Evolutionary conservation across 2,329 filamentous ascomycete species (phyloP).

Genomic region (Huntiella decipiens): DNA sequence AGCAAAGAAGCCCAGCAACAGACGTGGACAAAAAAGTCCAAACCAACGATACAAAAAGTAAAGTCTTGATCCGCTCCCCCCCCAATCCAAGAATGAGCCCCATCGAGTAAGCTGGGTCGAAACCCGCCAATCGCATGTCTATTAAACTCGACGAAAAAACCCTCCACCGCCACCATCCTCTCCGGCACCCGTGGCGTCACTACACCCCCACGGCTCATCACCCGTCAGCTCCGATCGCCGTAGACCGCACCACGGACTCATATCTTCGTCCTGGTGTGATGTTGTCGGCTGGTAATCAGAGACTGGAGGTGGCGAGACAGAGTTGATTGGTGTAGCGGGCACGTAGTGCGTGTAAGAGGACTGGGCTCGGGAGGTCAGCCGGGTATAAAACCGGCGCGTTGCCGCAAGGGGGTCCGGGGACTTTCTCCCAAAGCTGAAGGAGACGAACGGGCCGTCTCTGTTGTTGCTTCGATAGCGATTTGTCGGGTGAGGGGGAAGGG

Average conservation of each 20-base stretch:
- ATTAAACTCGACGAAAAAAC: conserved; percentile 85
- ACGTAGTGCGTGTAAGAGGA: conserved; percentile 11
- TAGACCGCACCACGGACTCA: conserved; percentile 43
- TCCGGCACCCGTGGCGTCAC: conserved; percentile 5
- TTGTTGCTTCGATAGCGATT: conserved; percentile 99
- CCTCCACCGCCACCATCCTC: conserved; percentile 17
- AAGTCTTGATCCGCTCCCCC: conserved; percentile 33
- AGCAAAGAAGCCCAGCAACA: neutral
- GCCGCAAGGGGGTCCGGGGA: conserved; percentile 59
- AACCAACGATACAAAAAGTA: neutral
- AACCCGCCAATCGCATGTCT: conserved; percentile 91
- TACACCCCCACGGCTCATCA: neutral
- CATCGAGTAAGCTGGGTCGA: conserved; percentile 68
- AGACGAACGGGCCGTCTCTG: conserved; percentile 35
- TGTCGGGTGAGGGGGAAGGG: conserved; percentile 81
- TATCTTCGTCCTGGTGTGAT: conserved; percentile 54
- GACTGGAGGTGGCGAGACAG: too few species aligned
- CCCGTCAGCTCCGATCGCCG: neutral
- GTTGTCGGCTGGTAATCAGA: too few species aligned
- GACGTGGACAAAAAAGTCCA: neutral
- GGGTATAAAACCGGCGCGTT: conserved; percentile 22
- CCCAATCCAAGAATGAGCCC: conserved; percentile 99
- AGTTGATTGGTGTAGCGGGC: conserved; percentile 1
- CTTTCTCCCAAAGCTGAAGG: conserved; percentile 94
- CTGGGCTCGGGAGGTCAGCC: conserved; percentile 24